Evolutionary conservation across 2,329 filamentous ascomycete species (phyloP).

Genomic region (Botrytis aclada): DNA sequence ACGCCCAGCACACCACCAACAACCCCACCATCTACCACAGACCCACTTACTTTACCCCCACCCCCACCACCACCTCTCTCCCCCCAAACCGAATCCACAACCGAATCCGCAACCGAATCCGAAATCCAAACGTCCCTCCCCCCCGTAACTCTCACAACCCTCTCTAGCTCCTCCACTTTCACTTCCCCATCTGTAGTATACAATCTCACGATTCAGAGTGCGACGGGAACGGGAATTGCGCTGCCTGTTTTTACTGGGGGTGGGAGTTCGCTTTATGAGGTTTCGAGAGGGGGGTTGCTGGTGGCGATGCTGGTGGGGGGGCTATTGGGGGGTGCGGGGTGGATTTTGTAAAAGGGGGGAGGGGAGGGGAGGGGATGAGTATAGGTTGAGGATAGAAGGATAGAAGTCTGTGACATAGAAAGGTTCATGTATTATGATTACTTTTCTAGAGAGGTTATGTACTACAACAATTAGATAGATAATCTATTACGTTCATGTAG

Average conservation of each 20-base stretch:
- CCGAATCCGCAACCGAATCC: not conserved
- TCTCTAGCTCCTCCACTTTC: not conserved
- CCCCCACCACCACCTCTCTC: not conserved
- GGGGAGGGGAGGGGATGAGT: not conserved
- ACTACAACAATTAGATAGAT: not conserved
- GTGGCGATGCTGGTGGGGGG: too few relatives aligned
- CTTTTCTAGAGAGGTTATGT: not conserved
- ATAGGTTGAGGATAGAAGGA: too few relatives aligned
- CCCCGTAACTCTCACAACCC: not conserved
- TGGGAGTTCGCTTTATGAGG: too few relatives aligned
- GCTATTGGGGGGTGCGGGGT: not conserved
- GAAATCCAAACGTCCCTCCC: too few relatives aligned
- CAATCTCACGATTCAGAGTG: not conserved
- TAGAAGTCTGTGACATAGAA: not conserved
- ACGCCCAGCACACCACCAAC: too few relatives aligned
- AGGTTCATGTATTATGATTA: not conserved
- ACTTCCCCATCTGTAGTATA: not conserved
- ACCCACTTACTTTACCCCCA: not conserved
- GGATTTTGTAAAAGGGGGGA: not conserved
- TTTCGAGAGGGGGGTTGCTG: too few relatives aligned
- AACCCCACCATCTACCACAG: not conserved
- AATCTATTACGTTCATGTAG: not conserved
- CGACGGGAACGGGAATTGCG: too few relatives aligned
- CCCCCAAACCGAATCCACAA: not conserved
- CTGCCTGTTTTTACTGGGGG: not conserved